A percentile compares a stretch with the other conserved stretches of the same genome.
These are phyloP conservation scores for Inonotus obliquus DNA, from an alignment of 1,284 basidiomycete genomes.

Conservation along the genomic window DNA sequence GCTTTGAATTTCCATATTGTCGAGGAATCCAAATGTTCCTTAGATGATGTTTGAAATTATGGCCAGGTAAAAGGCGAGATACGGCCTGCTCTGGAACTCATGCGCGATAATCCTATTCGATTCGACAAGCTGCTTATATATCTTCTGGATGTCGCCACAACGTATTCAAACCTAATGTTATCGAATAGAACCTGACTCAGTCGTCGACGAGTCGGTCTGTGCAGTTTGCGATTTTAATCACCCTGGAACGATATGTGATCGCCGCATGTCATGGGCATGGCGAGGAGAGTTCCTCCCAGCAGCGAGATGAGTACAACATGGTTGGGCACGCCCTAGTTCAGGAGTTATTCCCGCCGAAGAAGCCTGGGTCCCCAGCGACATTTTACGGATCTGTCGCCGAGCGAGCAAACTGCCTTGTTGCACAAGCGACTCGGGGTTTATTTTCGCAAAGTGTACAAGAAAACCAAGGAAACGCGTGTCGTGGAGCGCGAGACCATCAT, in stretches of 20 bases:
- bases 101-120: slow-evolving; percentile 90
- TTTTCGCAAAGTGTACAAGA: slow-evolving; percentile 97
- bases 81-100: slow-evolving; percentile 72
- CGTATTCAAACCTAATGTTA: slow-evolving; percentile 99
- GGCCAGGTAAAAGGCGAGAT: slow-evolving; percentile 88
- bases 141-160: slow-evolving; percentile 98
- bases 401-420: slow-evolving; percentile 88
- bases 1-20: slow-evolving; percentile 88
- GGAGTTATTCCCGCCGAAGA: slow-evolving; percentile 86
- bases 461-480: slow-evolving; percentile 98
- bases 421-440: slow-evolving; percentile 99
- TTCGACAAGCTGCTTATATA: slow-evolving; percentile 95
- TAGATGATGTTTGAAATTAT: slow-evolving; percentile 93
- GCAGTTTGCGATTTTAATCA: slow-evolving; percentile 99
- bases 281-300: slow-evolving; percentile 98
- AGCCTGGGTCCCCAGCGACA: slow-evolving; percentile 71
- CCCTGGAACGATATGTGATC: slow-evolving; percentile 92
- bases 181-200: slow-evolving; percentile 99
- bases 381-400: slow-evolving; percentile 81
- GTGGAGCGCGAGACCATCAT: slow-evolving; percentile 94
- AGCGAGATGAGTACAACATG: slow-evolving; percentile 99
- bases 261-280: slow-evolving; percentile 98
- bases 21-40: slow-evolving; percentile 79
- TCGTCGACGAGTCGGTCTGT: slow-evolving; percentile 95
- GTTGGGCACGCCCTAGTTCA: slow-evolving; percentile 96